phyloP scores from a whole-genome alignment of 768 basidiomycete species.

The Lepiota subincarnata region DNA sequence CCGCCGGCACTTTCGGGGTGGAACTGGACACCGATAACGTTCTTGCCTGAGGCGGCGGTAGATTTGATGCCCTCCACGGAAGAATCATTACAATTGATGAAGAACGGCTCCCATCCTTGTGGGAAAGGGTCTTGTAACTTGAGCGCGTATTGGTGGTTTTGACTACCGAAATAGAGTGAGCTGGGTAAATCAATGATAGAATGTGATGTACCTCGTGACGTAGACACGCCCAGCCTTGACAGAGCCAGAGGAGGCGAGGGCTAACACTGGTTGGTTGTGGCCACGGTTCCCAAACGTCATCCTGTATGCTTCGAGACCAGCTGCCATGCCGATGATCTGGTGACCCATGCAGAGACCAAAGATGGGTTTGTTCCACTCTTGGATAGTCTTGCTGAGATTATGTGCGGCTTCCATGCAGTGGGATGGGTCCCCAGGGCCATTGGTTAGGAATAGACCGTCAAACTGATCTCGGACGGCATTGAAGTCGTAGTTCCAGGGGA shows the following conservation, averaged over 20 bases:
- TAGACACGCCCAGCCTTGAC: conserved; percentile 96
- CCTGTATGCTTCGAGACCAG: conserved; percentile 92
- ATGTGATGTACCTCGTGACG: conserved; percentile 71
- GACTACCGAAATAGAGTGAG: conserved; percentile 37
- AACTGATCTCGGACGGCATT: conserved; percentile 84
- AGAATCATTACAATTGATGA: conserved; percentile 99
- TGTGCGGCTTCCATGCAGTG: conserved; percentile 84
- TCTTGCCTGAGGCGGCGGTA: conserved; percentile 81
- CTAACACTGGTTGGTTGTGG: conserved; percentile 97
- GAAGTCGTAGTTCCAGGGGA: conserved; percentile 98
- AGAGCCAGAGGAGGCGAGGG: conserved; percentile 87
- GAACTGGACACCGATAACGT: conserved; percentile 98
- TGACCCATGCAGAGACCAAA: conserved; percentile 99
- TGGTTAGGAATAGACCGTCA: conserved; percentile 94
- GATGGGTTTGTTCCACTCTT: conserved; percentile 89
- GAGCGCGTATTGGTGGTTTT: conserved; percentile 99
- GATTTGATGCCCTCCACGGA: conserved; percentile 99
- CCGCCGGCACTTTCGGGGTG: conserved; percentile 98
- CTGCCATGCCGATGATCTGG: conserved; percentile 96
- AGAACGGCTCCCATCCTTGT: conserved; percentile 96
- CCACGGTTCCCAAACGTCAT: conserved; percentile 99
- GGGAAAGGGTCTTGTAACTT: conserved; percentile 94
- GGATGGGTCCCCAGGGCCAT: conserved; percentile 93
- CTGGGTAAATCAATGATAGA: background rate
- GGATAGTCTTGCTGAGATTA: conserved; percentile 74